Percentiles rank a stretch among this genome's conserved stretches.
Conservation (phyloP, 768 basidiomycete genomes). For the Chlorophyllum brunneum region DNA sequence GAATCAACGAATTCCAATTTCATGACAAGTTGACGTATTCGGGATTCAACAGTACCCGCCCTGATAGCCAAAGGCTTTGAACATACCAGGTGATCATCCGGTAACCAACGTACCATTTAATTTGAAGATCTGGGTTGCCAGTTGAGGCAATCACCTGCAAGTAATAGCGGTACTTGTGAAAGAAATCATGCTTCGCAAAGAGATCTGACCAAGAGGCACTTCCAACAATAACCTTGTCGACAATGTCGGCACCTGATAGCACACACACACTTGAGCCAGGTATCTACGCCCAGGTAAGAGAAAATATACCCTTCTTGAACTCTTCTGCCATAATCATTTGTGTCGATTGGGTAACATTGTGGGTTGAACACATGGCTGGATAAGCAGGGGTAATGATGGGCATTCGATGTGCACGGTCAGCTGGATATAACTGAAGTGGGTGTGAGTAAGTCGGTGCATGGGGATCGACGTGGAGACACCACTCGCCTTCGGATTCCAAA, state of each 20-base stretch:
- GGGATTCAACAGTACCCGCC: conserved; percentile 98
- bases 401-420: conserved; percentile 94
- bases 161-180: conserved; percentile 95
- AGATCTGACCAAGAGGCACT: conserved; percentile 87
- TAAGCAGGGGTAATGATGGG: conserved; percentile 99
- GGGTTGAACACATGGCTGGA: conserved; percentile 98
- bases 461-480: background rate
- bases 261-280: conserved; percentile 13
- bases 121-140: conserved; percentile 75
- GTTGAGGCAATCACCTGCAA: conserved; percentile 94
- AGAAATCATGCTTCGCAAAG: conserved; percentile 96
- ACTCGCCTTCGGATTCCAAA: conserved; percentile 94
- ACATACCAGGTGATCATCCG: background rate
- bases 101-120: conserved; percentile 73
- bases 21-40: conserved; percentile 94
- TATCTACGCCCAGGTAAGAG: conserved; percentile 1
- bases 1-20: conserved; percentile 96
- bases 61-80: conserved; percentile 22
- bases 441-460: background rate
- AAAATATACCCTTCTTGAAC: conserved; percentile 75
- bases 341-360: conserved; percentile 94
- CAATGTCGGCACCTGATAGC: conserved; percentile 85
- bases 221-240: conserved; percentile 86
- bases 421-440: conserved; percentile 72
- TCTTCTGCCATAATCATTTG: conserved; percentile 96